Evolutionary conservation across 352 stramenopile species (phyloP).

Genomic region (Globisporangium nagaii): DNA sequence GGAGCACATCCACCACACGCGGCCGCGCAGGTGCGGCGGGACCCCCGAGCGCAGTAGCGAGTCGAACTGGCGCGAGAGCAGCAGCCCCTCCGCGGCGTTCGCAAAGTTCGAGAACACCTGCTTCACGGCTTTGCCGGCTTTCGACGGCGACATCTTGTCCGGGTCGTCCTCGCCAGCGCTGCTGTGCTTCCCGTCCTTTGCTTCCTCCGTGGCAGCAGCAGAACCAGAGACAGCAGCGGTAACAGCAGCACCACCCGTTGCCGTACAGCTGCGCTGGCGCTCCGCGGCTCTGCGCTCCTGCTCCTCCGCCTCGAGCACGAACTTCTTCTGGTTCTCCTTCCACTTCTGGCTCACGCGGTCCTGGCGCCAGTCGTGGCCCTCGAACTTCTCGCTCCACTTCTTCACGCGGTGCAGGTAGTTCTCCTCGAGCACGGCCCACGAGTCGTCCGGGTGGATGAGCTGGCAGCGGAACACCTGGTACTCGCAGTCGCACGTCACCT

Average conservation of each 20-base stretch:
- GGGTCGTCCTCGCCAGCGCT: conserved; percentile 2
- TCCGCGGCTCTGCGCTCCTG: background rate
- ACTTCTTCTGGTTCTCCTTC: conserved; percentile 60
- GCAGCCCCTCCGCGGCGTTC: conserved; percentile 38
- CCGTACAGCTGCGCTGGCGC: background rate
- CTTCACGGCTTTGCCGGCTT: conserved; percentile 32
- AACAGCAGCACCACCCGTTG: background rate
- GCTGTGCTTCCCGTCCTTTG: background rate
- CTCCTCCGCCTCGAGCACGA: conserved; percentile 14
- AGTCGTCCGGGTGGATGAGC: conserved; percentile 15
- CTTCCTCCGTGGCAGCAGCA: background rate
- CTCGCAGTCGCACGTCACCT: conserved; percentile 37
- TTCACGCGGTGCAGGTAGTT: conserved; percentile 23
- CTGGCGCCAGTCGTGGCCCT: conserved; percentile 43
- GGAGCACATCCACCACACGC: conserved; percentile 82
- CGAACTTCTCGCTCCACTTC: conserved; percentile 62
- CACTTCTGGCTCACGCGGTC: conserved; percentile 62
- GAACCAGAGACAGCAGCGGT: background rate
- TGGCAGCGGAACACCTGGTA: conserved; percentile 39
- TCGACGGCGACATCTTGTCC: conserved; percentile 19
- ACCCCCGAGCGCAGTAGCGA: conserved; percentile 55
- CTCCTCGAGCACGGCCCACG: conserved; percentile 19
- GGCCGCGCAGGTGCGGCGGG: conserved; percentile 52
- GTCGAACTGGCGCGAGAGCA: conserved; percentile 64
- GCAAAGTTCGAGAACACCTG: conserved; percentile 43